These are phyloP conservation scores for Begonia loranthoides DNA, from an alignment of 306 rosid species.

Conservation along the genomic window DNA sequence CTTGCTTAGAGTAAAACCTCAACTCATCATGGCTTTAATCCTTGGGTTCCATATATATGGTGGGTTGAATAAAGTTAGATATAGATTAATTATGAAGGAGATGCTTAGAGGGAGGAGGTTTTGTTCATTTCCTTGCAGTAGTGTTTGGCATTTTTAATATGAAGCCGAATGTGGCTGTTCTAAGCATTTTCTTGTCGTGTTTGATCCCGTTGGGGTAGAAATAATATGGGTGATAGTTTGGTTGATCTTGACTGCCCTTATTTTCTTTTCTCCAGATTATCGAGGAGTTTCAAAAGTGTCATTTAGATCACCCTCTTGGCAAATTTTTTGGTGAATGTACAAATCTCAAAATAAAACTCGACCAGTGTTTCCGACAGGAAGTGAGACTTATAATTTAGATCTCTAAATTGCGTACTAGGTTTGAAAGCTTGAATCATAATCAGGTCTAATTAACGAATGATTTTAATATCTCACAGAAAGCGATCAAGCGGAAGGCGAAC, in stretches of 20 bases:
- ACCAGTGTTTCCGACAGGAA: slow-evolving; percentile 82
- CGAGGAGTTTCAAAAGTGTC: slow-evolving; percentile 78
- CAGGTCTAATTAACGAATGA: not conserved
- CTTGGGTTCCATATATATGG: too few species aligned
- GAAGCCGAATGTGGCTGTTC: too few species aligned
- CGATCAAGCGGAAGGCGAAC: slow-evolving; percentile 85
- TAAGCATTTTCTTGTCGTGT: too few species aligned
- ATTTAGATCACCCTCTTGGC: slow-evolving; percentile 55
- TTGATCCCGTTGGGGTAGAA: too few species aligned
- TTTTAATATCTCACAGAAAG: slow-evolving; percentile 45
- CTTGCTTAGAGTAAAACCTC: not conserved
- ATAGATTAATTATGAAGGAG: too few species aligned
- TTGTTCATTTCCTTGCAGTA: too few species aligned
- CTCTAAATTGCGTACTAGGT: not conserved
- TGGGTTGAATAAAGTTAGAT: too few species aligned
- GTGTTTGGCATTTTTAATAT: too few species aligned
- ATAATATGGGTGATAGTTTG: too few species aligned
- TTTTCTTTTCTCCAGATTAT: slow-evolving; percentile 31
- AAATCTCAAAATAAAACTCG: slow-evolving; percentile 77
- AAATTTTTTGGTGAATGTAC: slow-evolving; percentile 91
- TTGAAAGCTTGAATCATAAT: too few species aligned
- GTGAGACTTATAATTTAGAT: slow-evolving; percentile 27
- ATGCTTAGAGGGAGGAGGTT: too few species aligned
- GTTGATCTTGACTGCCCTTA: too few species aligned
- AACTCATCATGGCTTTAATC: not conserved